Evolutionary conservation across 2,329 filamentous ascomycete species (phyloP).

Genomic region (Colletotrichum spinosum): DNA sequence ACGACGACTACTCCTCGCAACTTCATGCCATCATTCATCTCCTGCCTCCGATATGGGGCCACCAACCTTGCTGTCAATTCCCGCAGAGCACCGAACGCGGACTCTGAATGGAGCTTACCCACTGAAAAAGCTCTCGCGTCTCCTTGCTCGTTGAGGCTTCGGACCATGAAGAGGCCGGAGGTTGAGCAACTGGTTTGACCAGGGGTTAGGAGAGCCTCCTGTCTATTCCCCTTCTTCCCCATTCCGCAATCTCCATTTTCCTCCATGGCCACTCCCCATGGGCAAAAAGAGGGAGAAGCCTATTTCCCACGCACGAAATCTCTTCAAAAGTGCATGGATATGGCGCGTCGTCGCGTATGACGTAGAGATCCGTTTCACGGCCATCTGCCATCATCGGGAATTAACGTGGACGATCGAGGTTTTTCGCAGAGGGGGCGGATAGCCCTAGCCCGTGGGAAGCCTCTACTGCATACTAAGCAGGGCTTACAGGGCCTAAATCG

Average conservation of each 20-base stretch:
- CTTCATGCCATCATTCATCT: constrained; percentile 11
- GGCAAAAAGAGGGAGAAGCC: constrained; percentile 19
- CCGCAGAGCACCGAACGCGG: constrained; percentile 2
- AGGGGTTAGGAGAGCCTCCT: neutral
- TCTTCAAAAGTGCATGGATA: constrained; percentile 22
- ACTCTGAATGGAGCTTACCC: constrained; percentile 14
- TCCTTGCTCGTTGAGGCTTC: neutral
- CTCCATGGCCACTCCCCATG: constrained; percentile 8
- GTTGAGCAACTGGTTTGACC: constrained; percentile 9
- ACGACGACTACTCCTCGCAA: neutral
- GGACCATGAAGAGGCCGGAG: neutral
- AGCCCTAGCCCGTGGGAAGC: constrained; percentile 12
- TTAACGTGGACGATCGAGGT: constrained; percentile 34
- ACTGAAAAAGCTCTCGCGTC: constrained; percentile 25
- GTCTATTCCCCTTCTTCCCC: neutral
- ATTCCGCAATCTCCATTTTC: neutral
- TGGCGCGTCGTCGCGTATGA: constrained; percentile 25
- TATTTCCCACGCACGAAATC: constrained; percentile 31
- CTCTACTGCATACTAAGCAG: constrained; percentile 18
- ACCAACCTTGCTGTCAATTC: constrained; percentile 12
- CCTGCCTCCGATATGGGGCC: constrained; percentile 6
- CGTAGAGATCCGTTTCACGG: constrained; percentile 36
- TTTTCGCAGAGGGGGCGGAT: constrained; percentile 17
- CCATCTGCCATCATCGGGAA: constrained; percentile 31
- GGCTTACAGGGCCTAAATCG: no score